A percentile compares a stretch with the other conserved stretches of the same genome.
These are phyloP conservation scores for Monosporascus sp. DNA, from an alignment of 2,329 filamentous ascomycete genomes.

Conservation along the genomic window DNA sequence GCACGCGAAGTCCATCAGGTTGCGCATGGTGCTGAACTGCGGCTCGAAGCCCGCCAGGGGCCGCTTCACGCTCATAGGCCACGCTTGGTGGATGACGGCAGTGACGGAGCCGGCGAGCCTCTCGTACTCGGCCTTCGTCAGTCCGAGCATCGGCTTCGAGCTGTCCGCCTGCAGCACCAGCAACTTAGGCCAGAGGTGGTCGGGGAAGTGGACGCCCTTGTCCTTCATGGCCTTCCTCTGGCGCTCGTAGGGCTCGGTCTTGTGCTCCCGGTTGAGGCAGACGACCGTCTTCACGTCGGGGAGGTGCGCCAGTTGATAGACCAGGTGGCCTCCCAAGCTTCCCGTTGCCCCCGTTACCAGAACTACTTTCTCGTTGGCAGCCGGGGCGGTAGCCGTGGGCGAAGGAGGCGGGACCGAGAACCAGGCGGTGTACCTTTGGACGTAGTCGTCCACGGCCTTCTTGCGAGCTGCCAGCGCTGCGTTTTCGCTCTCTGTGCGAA, in stretches of 20 bases:
- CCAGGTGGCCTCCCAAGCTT: slow-evolving; percentile 33
- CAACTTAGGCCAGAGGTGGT: neutral
- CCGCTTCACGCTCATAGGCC: slow-evolving; percentile 7
- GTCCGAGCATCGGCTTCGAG: neutral
- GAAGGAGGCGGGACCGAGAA: slow-evolving; percentile 1
- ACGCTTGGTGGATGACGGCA: slow-evolving; percentile 5
- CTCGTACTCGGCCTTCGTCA: neutral
- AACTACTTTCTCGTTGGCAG: slow-evolving; percentile 20
- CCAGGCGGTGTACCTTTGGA: slow-evolving; percentile 6
- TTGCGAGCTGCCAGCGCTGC: slow-evolving; percentile 3
- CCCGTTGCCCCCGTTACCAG: slow-evolving; percentile 36
- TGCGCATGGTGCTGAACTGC: slow-evolving; percentile 3
- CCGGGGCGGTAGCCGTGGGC: slow-evolving; percentile 17
- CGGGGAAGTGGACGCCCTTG: slow-evolving; percentile 5
- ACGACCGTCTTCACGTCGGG: slow-evolving; percentile 27
- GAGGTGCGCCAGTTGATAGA: slow-evolving; percentile 20
- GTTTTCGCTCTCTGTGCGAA: neutral
- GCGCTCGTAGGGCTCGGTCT: slow-evolving; percentile 4
- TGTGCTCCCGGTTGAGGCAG: slow-evolving; percentile 40
- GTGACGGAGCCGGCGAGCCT: neutral
- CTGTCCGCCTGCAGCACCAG: neutral
- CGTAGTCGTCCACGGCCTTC: slow-evolving; percentile 7
- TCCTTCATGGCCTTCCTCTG: slow-evolving; percentile 10
- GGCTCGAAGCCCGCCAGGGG: slow-evolving; percentile 1
- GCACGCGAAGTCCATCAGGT: slow-evolving; percentile 2